Evolutionary conservation across 352 stramenopile species (phyloP), one percentile per base, ranked within the genome.

Genomic region (Halophytophthora polymorphica): DNA sequence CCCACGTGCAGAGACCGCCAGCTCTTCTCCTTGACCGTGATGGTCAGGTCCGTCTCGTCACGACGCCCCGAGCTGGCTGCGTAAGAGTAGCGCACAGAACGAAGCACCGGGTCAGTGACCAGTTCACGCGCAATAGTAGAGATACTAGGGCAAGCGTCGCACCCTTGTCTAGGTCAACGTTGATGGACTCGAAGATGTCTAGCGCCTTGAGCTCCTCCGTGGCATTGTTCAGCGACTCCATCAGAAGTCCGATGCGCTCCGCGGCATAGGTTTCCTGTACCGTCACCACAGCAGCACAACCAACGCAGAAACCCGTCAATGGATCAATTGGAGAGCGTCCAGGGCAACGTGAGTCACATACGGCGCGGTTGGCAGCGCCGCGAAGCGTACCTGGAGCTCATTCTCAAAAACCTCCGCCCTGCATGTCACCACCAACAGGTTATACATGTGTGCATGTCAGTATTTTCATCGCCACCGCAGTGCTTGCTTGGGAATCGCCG

Each of bases 351-450:
- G 25, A 31, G 4, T 8, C 25, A 10, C 25, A 31, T 4, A 4
- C 25, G 8, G 25, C 25, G 17, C n/a, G n/a, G n/a, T n/a, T n/a
- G n/a, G n/a, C n/a, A n/a, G n/a, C n/a, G n/a, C n/a, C n/a, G n/a
- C n/a, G n/a, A n/a, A n/a, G n/a, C 19, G 1, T 50, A 87, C 79
- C 73, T 95, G 83, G 0, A 95, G 70, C 45, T 95, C 83, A 39
- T 90, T 86, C 49, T 95, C 85, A 60, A 95, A 93, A 53, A 95
- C 77, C 43, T 90, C 61, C 11, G 83, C 69, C 49, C 85, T 95
- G 53, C 18, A 45, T 15, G 23, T 14, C 6, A 35, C 36, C 8
- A 34, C 15, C 13, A 25, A 3, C 21, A 41, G 29, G 25, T 22
- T 45, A 63, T 14, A 22, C 15, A 59, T 38, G 38, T 36, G 22